These are phyloP conservation scores for Coleophoma eucalyptorum DNA, from an alignment of 2,329 filamentous ascomycete genomes.

Conservation along the genomic window DNA sequence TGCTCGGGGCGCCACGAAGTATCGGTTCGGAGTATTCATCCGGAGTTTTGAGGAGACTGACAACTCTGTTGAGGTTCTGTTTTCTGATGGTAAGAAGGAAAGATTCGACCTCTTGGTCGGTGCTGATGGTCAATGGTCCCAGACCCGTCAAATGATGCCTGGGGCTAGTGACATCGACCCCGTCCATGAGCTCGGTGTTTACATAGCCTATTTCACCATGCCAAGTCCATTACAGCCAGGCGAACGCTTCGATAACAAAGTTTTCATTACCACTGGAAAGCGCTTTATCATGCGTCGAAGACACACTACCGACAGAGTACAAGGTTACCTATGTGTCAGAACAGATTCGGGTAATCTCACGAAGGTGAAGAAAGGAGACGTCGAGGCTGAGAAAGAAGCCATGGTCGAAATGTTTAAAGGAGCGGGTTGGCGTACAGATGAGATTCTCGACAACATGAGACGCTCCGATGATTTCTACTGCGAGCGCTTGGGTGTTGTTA, in stretches of 20 bases:
- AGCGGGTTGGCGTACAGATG: slow-evolving; percentile 38
- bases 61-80: slow-evolving; percentile 30
- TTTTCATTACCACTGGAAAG: slow-evolving; percentile 31
- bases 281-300: slow-evolving; percentile 37
- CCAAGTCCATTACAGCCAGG: slow-evolving; percentile 25
- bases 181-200: slow-evolving; percentile 19
- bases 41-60: slow-evolving; percentile 16
- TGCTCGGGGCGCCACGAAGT: slow-evolving; percentile 23
- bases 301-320: slow-evolving; percentile 30
- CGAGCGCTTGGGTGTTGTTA: slow-evolving; percentile 37
- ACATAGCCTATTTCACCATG: slow-evolving; percentile 34
- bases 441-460: slow-evolving; percentile 36
- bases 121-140: slow-evolving; percentile 50
- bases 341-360: slow-evolving; percentile 19
- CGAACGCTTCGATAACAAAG: slow-evolving; percentile 32
- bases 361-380: no score
- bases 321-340: slow-evolving; percentile 32
- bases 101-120: slow-evolving; percentile 48
- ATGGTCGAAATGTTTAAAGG: slow-evolving; percentile 34
- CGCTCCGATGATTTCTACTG: slow-evolving; percentile 39
- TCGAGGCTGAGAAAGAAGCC: slow-evolving; percentile 33
- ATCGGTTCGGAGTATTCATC: slow-evolving; percentile 27
- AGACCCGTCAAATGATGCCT: slow-evolving; percentile 39
- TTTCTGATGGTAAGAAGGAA: slow-evolving; percentile 36
- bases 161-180: slow-evolving; percentile 11